Base-by-base conservation (phyloP, 192 early-diverging fungal genomes). In the Dissophora globulifera region DNA sequence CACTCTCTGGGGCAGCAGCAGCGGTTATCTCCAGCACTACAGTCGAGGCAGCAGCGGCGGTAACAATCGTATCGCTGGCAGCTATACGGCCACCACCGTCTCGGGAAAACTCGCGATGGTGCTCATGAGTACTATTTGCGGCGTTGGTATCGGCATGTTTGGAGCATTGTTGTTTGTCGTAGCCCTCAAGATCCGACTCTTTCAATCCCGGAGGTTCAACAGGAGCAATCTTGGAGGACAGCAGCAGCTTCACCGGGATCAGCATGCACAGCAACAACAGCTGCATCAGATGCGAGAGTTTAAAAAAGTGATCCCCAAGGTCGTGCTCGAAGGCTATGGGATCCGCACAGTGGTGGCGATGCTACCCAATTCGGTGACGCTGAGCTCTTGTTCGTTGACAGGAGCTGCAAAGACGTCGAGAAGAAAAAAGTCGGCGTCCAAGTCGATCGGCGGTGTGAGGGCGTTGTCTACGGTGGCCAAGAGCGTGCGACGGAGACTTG, bases 81-180 rank as follows among this genome's bases (percentile, higher is more conserved):
- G n/a, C n/a, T n/a, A n/a, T n/a, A n/a, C n/a, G 3, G 11, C 5
- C 32, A 22, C 42, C 17, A 48, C 50, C 25, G 32, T 76, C n/a
- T 46, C 72, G 0, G 58, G 58, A 10, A 67, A 67, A 26, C 3
- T 76, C 10, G 64, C 63, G 10, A 55, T 67, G 72, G 45, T 67
- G 20, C 40, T 67, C 13, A 62, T 76, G 64, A 76, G 63, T 45
- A 67, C 72, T 1, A 43, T 67, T 12, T 76, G 72, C 46, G 55
- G 55, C 11, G 52, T 67, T 4, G 62, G 63, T 11, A 57, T 67
- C 4, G 51, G 63, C 25, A 76, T 76, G 72, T 76, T 76, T 62
- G 72, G 62, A 29, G 72, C 63, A 15, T 43, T 76, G 31, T 23
- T 76, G 30, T 66, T 76, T 41, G 63, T 67, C 4, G 62, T 75